Evolutionary conservation across 192 early-diverging fungal genomes (phyloP), one percentile per base, ranked within the genome.

Genomic region (Thoreauomyces humboldtii): DNA sequence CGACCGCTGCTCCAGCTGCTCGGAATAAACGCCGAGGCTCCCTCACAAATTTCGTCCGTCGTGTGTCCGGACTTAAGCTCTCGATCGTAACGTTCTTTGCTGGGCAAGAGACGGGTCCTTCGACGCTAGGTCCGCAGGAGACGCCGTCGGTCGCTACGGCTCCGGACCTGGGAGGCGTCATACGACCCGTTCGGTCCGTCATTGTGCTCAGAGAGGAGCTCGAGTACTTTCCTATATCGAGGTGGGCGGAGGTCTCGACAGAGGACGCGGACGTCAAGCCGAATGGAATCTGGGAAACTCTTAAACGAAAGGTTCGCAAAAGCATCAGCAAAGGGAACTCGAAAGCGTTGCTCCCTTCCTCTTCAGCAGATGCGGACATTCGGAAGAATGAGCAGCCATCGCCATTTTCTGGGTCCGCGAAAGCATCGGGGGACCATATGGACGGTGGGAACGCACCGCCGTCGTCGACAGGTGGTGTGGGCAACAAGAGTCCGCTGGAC

Each of bases 201-300:
- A 52, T 69, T 28, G 46, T 69, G n/a, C 28, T 69, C 27, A 51
- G 67, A 25, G 67, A 69, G 31, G 67, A 70, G 36, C 6, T 69
- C 27, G 67, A 69, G 27, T 70, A 22, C 42, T 69, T 61, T 21
- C 59, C 59, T 2, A 46, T 61, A 3, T 24, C 59, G 2, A 46
- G n/a, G n/a, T n/a, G n/a, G n/a, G n/a, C n/a, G n/a, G n/a, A n/a
- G n/a, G n/a, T n/a, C n/a, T n/a, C n/a, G n/a, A n/a, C n/a, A 9
- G 17, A 1, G 0, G 17, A 25, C 34, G 22, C 19, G 2, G 59
- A 61, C 43, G 43, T 24, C 12, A 34, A 34, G 31, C 12, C 4
- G 24, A 24, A 46, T 14, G 33, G 41, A 12, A 7, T 61, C 41
- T 61, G 59, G 59, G 59, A 61, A 61, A 46, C 36, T 25, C 22